phyloP scores from a whole-genome alignment of 139 green algal species.

The Chlorella sp. region DNA sequence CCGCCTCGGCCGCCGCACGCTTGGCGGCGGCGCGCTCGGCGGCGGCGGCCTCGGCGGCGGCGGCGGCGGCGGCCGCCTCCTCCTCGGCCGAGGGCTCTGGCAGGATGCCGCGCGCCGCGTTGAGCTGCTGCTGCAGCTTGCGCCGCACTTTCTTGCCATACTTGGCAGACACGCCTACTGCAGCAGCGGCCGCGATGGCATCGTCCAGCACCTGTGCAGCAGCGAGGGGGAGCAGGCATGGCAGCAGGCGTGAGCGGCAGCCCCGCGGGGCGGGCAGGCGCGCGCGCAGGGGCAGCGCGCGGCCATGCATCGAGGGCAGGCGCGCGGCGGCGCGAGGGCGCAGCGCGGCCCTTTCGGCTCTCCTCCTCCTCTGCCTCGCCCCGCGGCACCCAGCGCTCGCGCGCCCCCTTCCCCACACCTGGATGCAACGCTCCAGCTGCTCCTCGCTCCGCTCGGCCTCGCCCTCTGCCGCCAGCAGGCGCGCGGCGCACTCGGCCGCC shows the following conservation, averaged over 20 bases:
- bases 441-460: slow-evolving; percentile 18
- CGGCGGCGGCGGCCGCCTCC: neutral
- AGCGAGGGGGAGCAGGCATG: neutral
- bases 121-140: slow-evolving; percentile 45
- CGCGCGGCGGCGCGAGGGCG: no score
- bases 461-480: slow-evolving; percentile 30
- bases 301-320: no score
- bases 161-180: slow-evolving; percentile 50
- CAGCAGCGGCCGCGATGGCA: slow-evolving; percentile 34
- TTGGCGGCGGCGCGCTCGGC: neutral
- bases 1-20: neutral
- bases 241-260: no score
- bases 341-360: no score
- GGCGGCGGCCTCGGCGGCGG: neutral
- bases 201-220: slow-evolving; percentile 40
- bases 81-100: neutral
- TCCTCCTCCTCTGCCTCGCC: neutral
- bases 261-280: no score
- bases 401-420: neutral
- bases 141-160: slow-evolving; percentile 65
- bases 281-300: no score
- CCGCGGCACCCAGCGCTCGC: neutral
- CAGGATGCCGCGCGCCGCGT: slow-evolving; percentile 16
- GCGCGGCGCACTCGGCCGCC: slow-evolving; percentile 24
- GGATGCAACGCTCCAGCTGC: slow-evolving; percentile 19